phyloP scores from a whole-genome alignment of 441 rosid genomes.

The Metrosideros polymorpha region DNA sequence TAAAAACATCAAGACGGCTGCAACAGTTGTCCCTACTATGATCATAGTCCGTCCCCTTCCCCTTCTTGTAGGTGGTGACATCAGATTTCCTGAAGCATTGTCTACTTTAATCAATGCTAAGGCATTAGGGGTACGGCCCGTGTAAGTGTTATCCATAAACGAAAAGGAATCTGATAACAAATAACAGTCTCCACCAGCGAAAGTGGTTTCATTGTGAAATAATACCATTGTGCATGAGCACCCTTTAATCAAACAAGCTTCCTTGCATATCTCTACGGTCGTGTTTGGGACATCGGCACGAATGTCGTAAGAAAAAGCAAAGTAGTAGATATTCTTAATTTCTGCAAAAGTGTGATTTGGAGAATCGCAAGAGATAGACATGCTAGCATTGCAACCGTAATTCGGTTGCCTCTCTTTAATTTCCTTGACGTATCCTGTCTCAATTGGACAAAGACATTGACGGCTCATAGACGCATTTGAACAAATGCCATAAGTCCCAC shows the following conservation, averaged over 20 bases:
- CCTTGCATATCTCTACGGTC: background rate
- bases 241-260: background rate
- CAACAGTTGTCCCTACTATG: background rate
- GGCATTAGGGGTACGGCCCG: background rate
- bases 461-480: accelerated
- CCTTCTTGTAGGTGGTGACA: accelerated
- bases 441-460: background rate
- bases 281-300: background rate
- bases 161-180: background rate
- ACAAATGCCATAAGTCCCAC: background rate
- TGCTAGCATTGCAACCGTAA: background rate
- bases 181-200: background rate
- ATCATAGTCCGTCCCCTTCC: background rate
- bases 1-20: background rate
- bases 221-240: background rate
- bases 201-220: background rate
- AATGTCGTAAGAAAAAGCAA: background rate
- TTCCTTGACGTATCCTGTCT: background rate
- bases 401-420: background rate
- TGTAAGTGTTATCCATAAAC: background rate
- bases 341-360: background rate
- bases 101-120: background rate
- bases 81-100: background rate
- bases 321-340: background rate
- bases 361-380: background rate